phyloP scores from a whole-genome alignment of 2,329 filamentous ascomycete species.

The Berkeleyomyces rouxiae region DNA sequence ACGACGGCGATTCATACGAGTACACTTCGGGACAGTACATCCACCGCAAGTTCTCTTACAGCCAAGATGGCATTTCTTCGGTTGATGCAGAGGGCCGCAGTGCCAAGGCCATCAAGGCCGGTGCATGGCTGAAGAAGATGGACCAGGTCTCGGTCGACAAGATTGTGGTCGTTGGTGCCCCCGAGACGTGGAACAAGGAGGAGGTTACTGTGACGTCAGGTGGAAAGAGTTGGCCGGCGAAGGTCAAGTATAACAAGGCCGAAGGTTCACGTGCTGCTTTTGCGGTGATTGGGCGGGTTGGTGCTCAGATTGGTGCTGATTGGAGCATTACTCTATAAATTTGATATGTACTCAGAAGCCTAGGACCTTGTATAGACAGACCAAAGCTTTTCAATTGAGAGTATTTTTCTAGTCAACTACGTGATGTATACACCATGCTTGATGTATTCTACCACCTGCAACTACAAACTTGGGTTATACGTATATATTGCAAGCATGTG shows the following conservation, averaged over 20 bases:
- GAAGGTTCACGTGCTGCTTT: conserved; percentile 32
- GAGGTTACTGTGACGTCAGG: conserved; percentile 39
- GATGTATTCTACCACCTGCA: no score
- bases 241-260: conserved; percentile 42
- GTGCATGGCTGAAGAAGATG: conserved; percentile 67
- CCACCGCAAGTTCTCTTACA: conserved; percentile 61
- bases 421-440: no score
- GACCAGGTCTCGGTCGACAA: conserved; percentile 63
- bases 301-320: conserved; percentile 34
- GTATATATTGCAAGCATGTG: no score
- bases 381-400: not conserved
- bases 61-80: conserved; percentile 44
- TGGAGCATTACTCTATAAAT: conserved; percentile 29
- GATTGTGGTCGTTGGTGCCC: conserved; percentile 68
- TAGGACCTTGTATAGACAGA: not conserved
- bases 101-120: conserved; percentile 40
- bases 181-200: conserved; percentile 50
- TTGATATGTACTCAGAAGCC: not conserved
- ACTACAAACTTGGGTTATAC: no score
- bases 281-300: conserved; percentile 35
- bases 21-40: conserved; percentile 76
- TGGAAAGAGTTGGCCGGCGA: conserved; percentile 36
- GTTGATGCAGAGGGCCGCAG: conserved; percentile 43
- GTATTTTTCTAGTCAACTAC: no score
- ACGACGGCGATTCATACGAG: conserved; percentile 88